Evolutionary conservation across 805 yeast species (phyloP).

Genomic region (Blastobotrys terrestris): DNA sequence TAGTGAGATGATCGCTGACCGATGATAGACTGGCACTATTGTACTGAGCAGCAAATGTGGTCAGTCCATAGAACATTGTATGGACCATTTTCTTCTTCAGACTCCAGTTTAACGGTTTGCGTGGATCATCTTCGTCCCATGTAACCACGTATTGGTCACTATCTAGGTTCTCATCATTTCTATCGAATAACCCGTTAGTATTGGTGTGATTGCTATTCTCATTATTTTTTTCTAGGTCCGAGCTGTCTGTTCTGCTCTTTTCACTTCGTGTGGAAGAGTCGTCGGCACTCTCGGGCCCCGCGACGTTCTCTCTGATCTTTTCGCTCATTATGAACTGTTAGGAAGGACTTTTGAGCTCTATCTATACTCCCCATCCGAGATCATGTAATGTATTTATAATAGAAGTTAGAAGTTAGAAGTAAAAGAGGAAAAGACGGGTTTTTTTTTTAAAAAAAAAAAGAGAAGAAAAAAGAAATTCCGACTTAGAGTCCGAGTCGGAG

Average conservation of each 20-base stretch:
- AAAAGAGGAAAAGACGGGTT: not conserved
- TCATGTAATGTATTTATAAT: too few species aligned
- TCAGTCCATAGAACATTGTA: slow-evolving; percentile 36
- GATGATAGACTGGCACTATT: slow-evolving; percentile 45
- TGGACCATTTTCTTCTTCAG: slow-evolving; percentile 32
- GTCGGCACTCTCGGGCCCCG: not conserved
- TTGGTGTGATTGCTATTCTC: not conserved
- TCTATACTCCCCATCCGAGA: too few species aligned
- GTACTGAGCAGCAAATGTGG: slow-evolving; percentile 38
- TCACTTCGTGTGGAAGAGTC: not conserved
- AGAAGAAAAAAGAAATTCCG: not conserved
- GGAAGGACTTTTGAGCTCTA: too few species aligned
- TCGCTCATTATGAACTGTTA: not conserved
- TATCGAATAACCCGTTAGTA: not conserved
- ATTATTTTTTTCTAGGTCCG: not conserved
- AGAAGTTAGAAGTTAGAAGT: too few species aligned
- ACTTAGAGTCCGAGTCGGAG: too few species aligned
- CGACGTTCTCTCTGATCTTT: too few species aligned
- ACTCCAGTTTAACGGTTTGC: slow-evolving; percentile 53
- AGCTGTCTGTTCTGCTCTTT: too few species aligned
- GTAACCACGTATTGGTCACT: slow-evolving; percentile 1
- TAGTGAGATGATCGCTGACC: slow-evolving; percentile 30
- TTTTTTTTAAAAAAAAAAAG: not conserved
- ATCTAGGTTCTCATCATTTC: not conserved
- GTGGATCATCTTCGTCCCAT: slow-evolving; percentile 46